Conservation (phyloP, 768 basidiomycete genomes). For the Tephrocybe sp. region DNA sequence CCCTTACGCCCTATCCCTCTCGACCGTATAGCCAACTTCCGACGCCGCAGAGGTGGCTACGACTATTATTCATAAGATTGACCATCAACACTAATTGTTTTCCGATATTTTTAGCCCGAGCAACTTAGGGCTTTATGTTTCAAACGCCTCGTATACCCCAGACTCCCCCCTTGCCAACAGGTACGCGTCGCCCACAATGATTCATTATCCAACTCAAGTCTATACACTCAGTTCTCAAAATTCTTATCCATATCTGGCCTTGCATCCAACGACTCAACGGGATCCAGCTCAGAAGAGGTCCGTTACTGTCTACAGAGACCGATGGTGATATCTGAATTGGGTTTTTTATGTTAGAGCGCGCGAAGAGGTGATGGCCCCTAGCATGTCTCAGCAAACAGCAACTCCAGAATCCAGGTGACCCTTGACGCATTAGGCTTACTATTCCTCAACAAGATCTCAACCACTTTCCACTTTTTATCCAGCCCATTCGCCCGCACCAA, state of each 20-base stretch:
- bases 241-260: constrained; percentile 10
- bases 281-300: constrained; percentile 13
- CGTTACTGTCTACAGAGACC: constrained; percentile 1
- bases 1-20: constrained; percentile 21
- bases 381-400: constrained; percentile 33
- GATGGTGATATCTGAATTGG: background rate
- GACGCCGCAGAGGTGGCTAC: constrained; percentile 29
- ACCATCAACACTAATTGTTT: background rate
- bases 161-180: constrained; percentile 26
- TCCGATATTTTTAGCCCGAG: constrained; percentile 22
- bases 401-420: constrained; percentile 48
- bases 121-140: constrained; percentile 26
- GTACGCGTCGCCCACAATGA: constrained; percentile 14
- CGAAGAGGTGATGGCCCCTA: constrained; percentile 19
- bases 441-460: background rate
- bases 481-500: constrained; percentile 22
- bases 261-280: constrained; percentile 15
- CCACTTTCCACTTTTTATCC: no score
- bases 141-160: constrained; percentile 18
- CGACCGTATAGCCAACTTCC: constrained; percentile 32
- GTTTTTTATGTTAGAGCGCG: constrained; percentile 14
- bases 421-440: background rate
- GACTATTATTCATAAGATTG: background rate
- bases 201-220: background rate
- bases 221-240: constrained; percentile 13